Base-by-base conservation (phyloP, 495 filamentous ascomycete genomes). In the Trichoderma virens region DNA sequence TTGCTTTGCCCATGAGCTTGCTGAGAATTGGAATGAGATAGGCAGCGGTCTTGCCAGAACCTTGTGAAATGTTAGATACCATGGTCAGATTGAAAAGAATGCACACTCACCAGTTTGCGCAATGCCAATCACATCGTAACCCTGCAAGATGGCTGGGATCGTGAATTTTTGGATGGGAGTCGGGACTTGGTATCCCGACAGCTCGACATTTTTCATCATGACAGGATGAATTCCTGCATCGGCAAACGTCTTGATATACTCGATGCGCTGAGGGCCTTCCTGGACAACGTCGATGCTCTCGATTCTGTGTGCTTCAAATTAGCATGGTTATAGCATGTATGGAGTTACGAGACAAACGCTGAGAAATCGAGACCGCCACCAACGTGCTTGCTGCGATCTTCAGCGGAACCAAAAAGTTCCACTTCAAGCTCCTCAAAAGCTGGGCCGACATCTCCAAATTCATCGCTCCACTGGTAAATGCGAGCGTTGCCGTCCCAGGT, bases 11-110 rank as follows among this genome's bases (percentile, higher is more conserved):
- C 91, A 97, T 95, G 31, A 97, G 74, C 74, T 90, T 85, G 39
- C 92, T 96, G 45, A 97, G 67, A 54, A 94, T 90, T 0, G 94
- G 94, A 64, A 97, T 87, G 3, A 98, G 73, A 70, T 92, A 98
- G 0, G 94, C 92, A 0, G 88, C 94, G 1, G 94, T 98, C 78
- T 98, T 98, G 63, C 94, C 94, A 43, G 93, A 97, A 27, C 94
- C 93, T 98, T 63, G 34, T 56, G 34, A 62, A 25, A 61, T 28
- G 16, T 38, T 27, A 18, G 7, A n/a, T 41, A 56, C 4, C 18
- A n/a, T 0, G 28, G 60, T 28, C 18, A 60, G 38, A 9, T n/a
- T 27, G 54, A 56, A 1, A 56, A 9, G 25, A 30, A 56, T 16
- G 4, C 9, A 20, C 6, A 78, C 85, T 73, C 76, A 97, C 93